These are phyloP conservation scores for Neurospora sp. DNA, from an alignment of 2,329 filamentous ascomycete genomes.

Conservation along the genomic window DNA sequence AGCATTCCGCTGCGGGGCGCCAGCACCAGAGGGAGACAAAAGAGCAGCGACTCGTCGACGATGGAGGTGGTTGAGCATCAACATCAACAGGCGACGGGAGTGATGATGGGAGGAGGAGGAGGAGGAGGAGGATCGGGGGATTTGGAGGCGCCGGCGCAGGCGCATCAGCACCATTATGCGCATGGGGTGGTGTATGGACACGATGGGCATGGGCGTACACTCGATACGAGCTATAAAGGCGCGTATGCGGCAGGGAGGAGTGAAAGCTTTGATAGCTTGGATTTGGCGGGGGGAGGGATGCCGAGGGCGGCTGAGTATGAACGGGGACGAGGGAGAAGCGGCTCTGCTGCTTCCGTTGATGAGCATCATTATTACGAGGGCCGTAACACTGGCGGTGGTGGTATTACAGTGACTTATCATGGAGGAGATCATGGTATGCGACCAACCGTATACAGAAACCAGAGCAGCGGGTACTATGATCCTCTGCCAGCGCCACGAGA, in stretches of 20 bases:
- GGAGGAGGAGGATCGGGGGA: not conserved
- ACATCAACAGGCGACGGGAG: too few relatives aligned
- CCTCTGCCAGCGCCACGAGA: not conserved
- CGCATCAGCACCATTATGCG: not conserved
- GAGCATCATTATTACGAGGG: not conserved
- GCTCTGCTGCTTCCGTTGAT: not conserved
- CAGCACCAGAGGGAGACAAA: not conserved
- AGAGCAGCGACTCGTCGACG: not conserved
- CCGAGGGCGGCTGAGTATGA: not conserved
- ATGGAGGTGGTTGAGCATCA: not conserved
- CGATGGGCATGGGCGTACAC: not conserved
- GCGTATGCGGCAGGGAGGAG: not conserved
- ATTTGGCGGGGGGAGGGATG: not conserved
- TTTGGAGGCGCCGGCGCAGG: not conserved
- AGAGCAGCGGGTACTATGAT: not conserved
- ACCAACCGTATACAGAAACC: not conserved
- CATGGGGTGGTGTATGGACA: not conserved
- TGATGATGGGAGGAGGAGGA: not conserved
- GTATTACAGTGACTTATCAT: not conserved
- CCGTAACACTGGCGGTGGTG: not conserved
- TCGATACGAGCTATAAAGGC: not conserved
- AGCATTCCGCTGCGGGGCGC: not conserved
- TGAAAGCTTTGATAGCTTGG: not conserved
- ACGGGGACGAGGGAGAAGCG: not conserved
- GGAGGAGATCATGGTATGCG: not conserved